Percentiles rank a stretch among this genome's conserved stretches.
phyloP scores from a whole-genome alignment of 306 rosid species.

The Urtica urens region DNA sequence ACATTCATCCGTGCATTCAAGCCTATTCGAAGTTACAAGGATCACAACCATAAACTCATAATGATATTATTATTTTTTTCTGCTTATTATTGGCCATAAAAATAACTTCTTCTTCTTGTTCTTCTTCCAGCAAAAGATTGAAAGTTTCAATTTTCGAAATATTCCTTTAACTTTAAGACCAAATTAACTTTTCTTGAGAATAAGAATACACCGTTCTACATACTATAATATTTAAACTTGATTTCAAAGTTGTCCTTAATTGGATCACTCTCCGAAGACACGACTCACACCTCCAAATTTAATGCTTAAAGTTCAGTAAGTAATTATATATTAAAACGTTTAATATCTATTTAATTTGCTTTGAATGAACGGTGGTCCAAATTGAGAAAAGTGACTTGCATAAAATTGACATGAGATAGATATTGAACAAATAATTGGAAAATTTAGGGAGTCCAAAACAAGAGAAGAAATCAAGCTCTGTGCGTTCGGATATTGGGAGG shows the following conservation, averaged over 20 bases:
- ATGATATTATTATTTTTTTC: no score
- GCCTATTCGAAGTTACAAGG: not conserved
- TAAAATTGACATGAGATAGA: slow-evolving; percentile 7
- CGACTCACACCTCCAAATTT: not conserved
- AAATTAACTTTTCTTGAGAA: not conserved
- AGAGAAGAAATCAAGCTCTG: not conserved
- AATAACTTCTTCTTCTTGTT: no score
- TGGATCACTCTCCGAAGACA: slow-evolving; percentile 5
- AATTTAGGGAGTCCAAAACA: not conserved
- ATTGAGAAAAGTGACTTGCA: slow-evolving; percentile 1
- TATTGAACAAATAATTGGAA: no score
- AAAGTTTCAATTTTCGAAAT: not conserved
- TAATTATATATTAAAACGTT: not conserved
- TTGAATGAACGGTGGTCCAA: slow-evolving; percentile 1
- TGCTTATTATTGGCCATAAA: no score
- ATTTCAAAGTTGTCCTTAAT: not conserved
- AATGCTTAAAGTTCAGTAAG: slow-evolving; percentile 4
- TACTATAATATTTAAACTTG: slow-evolving; percentile 1
- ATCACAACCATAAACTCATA: not conserved
- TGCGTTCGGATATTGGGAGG: not conserved
- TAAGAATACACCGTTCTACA: not conserved
- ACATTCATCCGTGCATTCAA: not conserved
- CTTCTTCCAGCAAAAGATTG: no score
- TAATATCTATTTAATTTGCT: not conserved
- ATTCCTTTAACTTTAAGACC: not conserved